Base-by-base conservation (phyloP, 768 basidiomycete genomes). In the Trametes cubensis region DNA sequence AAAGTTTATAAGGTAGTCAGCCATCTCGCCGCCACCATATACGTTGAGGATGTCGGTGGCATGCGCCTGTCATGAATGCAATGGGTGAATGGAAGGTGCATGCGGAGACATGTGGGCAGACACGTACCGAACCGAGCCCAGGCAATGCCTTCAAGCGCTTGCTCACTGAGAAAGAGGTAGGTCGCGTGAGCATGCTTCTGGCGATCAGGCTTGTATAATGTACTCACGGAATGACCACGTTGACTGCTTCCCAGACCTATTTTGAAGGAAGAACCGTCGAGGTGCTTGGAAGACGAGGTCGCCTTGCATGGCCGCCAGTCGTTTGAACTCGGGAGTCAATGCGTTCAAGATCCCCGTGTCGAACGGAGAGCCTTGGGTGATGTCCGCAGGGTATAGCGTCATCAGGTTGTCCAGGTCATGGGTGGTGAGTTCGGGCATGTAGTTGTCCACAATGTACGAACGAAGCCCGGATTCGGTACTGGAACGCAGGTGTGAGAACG, bases 271-370 rank as follows among this genome's bases (percentile, higher is more conserved):
- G 70, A 80, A 80, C 3, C 82, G 67, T 14, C 83, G 71, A 46
- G 84, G 79, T 0, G 75, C 80, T 59, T 85, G 79, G 72, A 85
- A 83, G 2, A 79, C 73, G 38, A 72, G 70, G 62, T 86, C 85
- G 0, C 84, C 84, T 51, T 76, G 74, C 62, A 85, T 73, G 0
- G 83, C 77, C 5, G 84, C 77, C 6, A 84, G 61, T 1, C 83
- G 75, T 65, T 85, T 85, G 71, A 75, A 84, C 58, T 85, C 77
- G 0, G 81, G 78, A 81, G 55, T 77, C 75, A 84, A 45, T 0
- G 75, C 77, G 55, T 85, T 83, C 25, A 77, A 60, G 44, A 70
- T 25, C 0, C 79, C 75, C 0, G 85, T 86, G 60, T 75, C 74
- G 62, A 81, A 86, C 0, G 84, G 85, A 0, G 83, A 85, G 18